Evolutionary conservation across 768 basidiomycete genomes (phyloP).

Genomic region (Trametes cinnabarina): DNA sequence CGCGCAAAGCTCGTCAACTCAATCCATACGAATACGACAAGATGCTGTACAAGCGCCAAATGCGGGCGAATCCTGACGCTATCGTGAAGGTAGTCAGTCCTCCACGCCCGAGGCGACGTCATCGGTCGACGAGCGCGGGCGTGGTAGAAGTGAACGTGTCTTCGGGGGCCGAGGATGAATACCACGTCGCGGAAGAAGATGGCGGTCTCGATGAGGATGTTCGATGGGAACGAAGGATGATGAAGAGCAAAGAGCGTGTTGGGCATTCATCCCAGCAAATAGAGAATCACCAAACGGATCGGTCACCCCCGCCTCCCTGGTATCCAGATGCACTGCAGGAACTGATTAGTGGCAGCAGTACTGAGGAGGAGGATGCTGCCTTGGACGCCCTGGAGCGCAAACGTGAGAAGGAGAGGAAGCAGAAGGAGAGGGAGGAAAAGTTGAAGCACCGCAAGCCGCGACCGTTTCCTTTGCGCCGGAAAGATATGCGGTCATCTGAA

Average conservation of each 20-base stretch:
- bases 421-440: conserved; percentile 4
- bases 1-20: conserved; percentile 52
- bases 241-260: conserved; percentile 6
- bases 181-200: not conserved
- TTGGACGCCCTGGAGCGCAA: not conserved
- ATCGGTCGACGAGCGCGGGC: conserved; percentile 3
- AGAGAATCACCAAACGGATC: not conserved
- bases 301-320: not conserved
- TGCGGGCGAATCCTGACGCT: conserved; percentile 62
- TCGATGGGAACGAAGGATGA: conserved; percentile 1
- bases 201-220: conserved; percentile 3
- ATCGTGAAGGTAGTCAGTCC: conserved; percentile 52
- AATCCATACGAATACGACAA: conserved; percentile 63
- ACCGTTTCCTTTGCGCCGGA: conserved; percentile 16
- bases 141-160: not conserved
- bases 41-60: conserved; percentile 46
- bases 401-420: not conserved
- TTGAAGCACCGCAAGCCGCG: not conserved
- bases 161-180: conserved; percentile 7
- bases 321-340: conserved; percentile 10
- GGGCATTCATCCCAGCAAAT: not conserved
- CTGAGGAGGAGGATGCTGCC: conserved; percentile 1
- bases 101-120: conserved; percentile 19
- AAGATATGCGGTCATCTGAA: not conserved
- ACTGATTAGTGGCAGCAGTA: conserved; percentile 9